These are phyloP conservation scores for Teunomyces aglyptinius DNA, from an alignment of 805 yeast genomes.

Conservation along the genomic window DNA sequence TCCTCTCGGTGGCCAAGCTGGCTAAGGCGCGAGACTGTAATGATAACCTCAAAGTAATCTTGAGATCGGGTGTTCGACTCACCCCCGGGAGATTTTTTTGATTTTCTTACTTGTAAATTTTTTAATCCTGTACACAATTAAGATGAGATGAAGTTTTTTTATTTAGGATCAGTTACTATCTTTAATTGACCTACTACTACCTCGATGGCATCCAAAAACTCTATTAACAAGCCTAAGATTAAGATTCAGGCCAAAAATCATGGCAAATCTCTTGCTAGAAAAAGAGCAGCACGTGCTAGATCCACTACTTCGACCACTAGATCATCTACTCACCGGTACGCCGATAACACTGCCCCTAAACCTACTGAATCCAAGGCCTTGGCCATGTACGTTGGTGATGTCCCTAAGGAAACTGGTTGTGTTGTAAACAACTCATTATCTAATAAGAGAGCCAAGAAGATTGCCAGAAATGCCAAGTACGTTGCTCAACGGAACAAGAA, in stretches of 20 bases:
- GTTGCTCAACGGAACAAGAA: constrained; percentile 51
- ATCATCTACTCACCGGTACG: constrained; percentile 40
- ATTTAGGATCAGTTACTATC: constrained; percentile 9
- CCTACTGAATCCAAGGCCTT: constrained; percentile 38
- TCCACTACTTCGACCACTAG: constrained; percentile 40
- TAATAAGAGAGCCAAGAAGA: constrained; percentile 73
- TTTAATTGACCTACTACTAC: not conserved
- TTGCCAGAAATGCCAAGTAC: constrained; percentile 76
- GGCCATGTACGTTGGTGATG: constrained; percentile 43
- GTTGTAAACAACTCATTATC: constrained; percentile 65
- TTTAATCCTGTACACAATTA: not conserved
- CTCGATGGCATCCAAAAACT: constrained; percentile 76
- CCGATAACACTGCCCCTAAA: constrained; percentile 34
- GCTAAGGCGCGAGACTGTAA: constrained; percentile 52
- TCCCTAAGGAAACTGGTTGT: constrained; percentile 25
- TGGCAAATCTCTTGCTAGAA: constrained; percentile 49
- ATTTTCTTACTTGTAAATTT: not conserved
- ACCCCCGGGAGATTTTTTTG: constrained; percentile 44
- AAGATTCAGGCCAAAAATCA: constrained; percentile 51
- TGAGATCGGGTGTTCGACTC: constrained; percentile 52
- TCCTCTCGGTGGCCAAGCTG: constrained; percentile 49
- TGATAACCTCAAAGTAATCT: constrained; percentile 36
- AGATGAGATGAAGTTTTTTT: constrained; percentile 9
- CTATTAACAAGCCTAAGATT: constrained; percentile 76
- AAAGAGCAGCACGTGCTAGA: constrained; percentile 52